Evolutionary conservation across 208 protist genomes (phyloP).

Genomic region (Leishmania guyanensis): DNA sequence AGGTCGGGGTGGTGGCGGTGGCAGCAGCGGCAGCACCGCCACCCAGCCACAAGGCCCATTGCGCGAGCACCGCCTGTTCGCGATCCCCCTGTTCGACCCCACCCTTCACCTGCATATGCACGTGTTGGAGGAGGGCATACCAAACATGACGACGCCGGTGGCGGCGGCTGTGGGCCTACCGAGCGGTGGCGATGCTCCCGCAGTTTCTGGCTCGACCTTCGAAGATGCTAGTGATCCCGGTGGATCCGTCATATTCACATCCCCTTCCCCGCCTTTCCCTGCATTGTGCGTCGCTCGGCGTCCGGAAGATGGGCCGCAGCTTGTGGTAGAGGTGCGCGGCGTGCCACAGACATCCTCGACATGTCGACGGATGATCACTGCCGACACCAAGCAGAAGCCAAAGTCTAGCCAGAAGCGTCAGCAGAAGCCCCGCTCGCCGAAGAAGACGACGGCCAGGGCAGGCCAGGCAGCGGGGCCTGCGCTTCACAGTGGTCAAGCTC

Average conservation of each 20-base stretch:
- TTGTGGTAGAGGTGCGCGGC: constrained; percentile 54
- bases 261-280: not conserved
- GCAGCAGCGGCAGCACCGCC: constrained; percentile 10
- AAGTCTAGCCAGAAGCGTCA: not conserved
- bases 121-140: constrained; percentile 62
- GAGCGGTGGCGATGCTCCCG: not conserved
- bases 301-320: constrained; percentile 35
- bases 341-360: constrained; percentile 34
- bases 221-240: not conserved
- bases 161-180: constrained; percentile 11
- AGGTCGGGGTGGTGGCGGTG: constrained; percentile 24
- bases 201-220: not conserved
- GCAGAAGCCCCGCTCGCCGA: not conserved
- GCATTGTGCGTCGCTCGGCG: constrained; percentile 27
- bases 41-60: constrained; percentile 13
- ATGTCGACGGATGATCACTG: constrained; percentile 2
- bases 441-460: not conserved
- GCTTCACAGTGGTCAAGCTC: not conserved
- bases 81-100: constrained; percentile 73
- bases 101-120: constrained; percentile 60
- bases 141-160: constrained; percentile 30
- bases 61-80: constrained; percentile 66
- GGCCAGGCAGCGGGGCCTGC: not conserved
- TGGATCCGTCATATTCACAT: not conserved
- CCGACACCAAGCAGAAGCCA: not conserved